Conservation (phyloP, 2,329 filamentous ascomycete genomes). For the Alternaria postmessia region DNA sequence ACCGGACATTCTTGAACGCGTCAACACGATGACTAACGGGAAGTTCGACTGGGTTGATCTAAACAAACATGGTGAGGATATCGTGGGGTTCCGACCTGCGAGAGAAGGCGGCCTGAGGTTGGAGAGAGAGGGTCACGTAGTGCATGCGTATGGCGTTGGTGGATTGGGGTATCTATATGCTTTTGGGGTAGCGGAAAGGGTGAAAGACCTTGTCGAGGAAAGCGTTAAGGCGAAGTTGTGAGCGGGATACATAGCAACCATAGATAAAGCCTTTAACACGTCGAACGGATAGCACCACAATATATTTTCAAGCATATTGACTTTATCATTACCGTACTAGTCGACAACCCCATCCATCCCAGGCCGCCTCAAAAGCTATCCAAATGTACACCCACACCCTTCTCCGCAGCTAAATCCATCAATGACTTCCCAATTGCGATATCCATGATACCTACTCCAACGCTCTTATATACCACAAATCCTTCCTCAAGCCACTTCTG, state of each 20-base stretch:
- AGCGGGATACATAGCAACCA: not conserved
- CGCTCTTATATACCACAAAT: conserved; percentile 60
- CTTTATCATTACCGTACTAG: too few species aligned
- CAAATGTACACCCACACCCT: conserved; percentile 20
- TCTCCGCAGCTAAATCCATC: conserved; percentile 24
- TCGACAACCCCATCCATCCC: not conserved
- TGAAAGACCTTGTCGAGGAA: not conserved
- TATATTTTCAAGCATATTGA: too few species aligned
- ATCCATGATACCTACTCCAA: conserved; percentile 62
- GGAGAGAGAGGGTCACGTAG: not conserved
- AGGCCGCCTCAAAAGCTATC: conserved; percentile 17
- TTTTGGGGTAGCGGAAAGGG: not conserved
- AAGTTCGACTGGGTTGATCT: not conserved
- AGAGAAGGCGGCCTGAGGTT: not conserved
- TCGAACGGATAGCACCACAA: not conserved
- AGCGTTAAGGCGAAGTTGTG: not conserved
- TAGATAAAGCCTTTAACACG: not conserved
- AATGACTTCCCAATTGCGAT: conserved; percentile 51
- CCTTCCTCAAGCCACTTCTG: conserved; percentile 36
- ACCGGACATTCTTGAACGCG: not conserved
- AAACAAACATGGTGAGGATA: not conserved
- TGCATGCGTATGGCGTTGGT: not conserved
- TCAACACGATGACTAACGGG: not conserved
- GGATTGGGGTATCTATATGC: not conserved
- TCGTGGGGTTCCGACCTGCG: not conserved